These are phyloP conservation scores for Styphnolobium japonicum DNA, from an alignment of 306 rosid genomes.

Conservation along the genomic window DNA sequence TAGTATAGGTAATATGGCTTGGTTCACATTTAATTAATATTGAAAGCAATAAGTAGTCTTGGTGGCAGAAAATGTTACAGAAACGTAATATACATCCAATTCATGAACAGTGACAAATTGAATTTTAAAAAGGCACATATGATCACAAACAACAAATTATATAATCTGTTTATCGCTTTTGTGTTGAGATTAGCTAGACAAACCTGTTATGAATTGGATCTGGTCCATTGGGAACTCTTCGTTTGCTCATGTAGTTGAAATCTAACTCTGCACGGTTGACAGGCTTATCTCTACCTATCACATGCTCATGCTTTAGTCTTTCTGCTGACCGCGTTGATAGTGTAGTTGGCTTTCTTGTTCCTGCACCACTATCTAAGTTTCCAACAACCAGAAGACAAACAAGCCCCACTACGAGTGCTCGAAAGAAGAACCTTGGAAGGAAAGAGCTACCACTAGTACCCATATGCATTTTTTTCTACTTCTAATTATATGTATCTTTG, in stretches of 20 bases:
- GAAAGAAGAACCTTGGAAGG: conserved; percentile 30
- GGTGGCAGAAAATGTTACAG: neutral
- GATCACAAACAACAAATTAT: neutral
- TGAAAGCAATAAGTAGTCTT: neutral
- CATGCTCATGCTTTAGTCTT: conserved; percentile 10
- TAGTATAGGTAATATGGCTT: neutral
- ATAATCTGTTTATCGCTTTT: neutral
- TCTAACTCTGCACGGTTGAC: conserved; percentile 39
- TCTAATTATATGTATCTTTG: neutral
- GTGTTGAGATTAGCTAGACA: neutral
- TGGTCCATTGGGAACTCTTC: conserved; percentile 70
- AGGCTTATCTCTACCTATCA: conserved; percentile 22
- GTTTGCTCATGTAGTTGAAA: conserved; percentile 58
- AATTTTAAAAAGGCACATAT: neutral
- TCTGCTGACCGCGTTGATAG: neutral
- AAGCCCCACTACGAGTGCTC: conserved; percentile 44
- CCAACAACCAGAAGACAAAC: conserved; percentile 37
- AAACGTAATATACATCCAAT: neutral
- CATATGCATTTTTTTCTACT: conserved; percentile 18
- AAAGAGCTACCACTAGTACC: conserved; percentile 7
- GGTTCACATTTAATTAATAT: too few relatives aligned
- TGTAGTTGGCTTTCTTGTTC: conserved; percentile 2
- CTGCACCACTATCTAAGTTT: conserved; percentile 14
- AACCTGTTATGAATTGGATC: conserved; percentile 85
- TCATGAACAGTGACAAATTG: neutral